Base-by-base conservation (phyloP, 768 basidiomycete genomes). In the Pleurotus djamor region DNA sequence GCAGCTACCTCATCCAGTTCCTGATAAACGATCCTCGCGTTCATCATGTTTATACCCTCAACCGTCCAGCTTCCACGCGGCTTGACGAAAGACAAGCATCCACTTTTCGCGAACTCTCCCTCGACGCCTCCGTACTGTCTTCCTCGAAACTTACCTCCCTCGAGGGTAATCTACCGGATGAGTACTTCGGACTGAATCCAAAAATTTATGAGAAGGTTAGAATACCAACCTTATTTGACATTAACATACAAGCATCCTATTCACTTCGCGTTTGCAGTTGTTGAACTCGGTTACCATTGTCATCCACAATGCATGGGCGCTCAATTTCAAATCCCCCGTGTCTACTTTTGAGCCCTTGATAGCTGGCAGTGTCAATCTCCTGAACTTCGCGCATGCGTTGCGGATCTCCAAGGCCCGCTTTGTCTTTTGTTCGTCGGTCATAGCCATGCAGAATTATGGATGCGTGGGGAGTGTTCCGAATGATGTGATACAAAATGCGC, bases 301-400 rank as follows among this genome's bases (percentile, higher is more conserved):
- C 55, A 69, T 77, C 2, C 75, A 77, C 58, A 74, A 71, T 48
- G 79, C 80, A 5, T 83, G 82, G 83, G 71, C 70, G 1, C 68
- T 83, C 21, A 79, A 83, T 65, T 82, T 83, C 65, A 78, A 28
- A 28, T 77, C 49, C 68, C 79, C 0, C 65, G 69, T 6, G 63
- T 81, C 35, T 67, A 74, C 2, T 4, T 82, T 83, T 47, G 78
- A 82, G 55, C 62, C 72, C 3, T 72, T 79, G 58, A 68, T 83
- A 21, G 65, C 66, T 17, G 77, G 77, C 12, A 78, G 75, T 1
- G 67, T 77, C 14, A 75, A 77, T 64, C 68, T 81, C 17, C 67
- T 81, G 59, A 72, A 77, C 57, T 66, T 81, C 36, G 71, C 72
- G 1, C 66, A 64, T 4, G 57, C 59, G 4, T 67, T 50, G 28